Base-by-base conservation (phyloP, 1,139 yeast species). In the Saccharomyces hybrid region DNA sequence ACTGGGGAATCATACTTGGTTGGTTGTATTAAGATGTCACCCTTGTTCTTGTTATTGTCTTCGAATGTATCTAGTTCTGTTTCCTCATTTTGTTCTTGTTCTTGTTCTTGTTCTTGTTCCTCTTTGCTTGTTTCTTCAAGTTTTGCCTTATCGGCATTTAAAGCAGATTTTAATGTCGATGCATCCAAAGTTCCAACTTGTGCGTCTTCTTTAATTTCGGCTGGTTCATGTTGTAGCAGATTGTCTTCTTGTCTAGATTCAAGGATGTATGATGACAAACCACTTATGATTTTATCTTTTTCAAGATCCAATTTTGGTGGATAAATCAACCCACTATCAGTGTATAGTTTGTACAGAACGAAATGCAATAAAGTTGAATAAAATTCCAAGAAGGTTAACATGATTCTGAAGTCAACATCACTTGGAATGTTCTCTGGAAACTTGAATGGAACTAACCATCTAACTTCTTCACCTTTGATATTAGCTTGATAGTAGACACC, bases 391-490 rank as follows among this genome's bases (percentile, higher is more conserved):
- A 93, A 93, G 1, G 99, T 91, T 68, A 90, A 78, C 99, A 93
- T 93, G 75, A 93, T 89, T 72, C 95, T 82, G 77, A 95, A 91
- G 74, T 93, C 99, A 59, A 93, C 85, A 71, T 93, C 99, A 49
- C 85, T 74, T 48, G 99, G 99, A 64, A 93, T 86, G 70, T 88
- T 87, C 70, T 93, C 96, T 25, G 99, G 96, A 76, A 91, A 93
- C 71, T 90, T 91, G 79, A 85, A 93, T 27, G 99, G 99, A 51
- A 89, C 96, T 59, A 93, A 80, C 99, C 99, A 93, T 75, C 95
- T 82, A 51, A 93, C 79, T 62, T 88, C 96, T 71, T 91, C 96
- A 57, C 99, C 99, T 70, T 81, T 84, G 49, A 93, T 84, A 58
- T 72, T 81, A 44, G 97, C 98, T 71, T 91, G 91, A 70, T 93